A percentile compares a stretch with the other conserved stretches of the same genome.
Evolutionary conservation across 345 rosid species (phyloP).

Genomic region (Pugionium cornutum): DNA sequence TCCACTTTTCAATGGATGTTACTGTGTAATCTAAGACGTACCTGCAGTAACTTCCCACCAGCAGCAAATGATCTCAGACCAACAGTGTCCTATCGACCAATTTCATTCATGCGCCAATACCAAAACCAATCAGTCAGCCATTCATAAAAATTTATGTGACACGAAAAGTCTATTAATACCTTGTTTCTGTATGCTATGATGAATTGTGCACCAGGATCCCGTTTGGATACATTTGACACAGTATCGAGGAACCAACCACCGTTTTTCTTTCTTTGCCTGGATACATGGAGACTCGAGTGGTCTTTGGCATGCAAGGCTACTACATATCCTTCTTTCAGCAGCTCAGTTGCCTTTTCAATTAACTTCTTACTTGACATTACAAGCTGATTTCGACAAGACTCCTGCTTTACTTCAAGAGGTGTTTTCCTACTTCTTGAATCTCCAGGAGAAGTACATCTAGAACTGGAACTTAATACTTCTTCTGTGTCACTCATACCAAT

Average conservation of each 20-base stretch:
- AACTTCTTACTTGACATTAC: conserved; percentile 57
- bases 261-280: conserved; percentile 92
- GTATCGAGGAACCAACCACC: conserved; percentile 97
- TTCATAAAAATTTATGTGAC: background rate
- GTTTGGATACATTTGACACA: conserved; percentile 82
- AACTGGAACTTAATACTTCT: conserved; percentile 75
- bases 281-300: conserved; percentile 65
- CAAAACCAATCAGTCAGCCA: conserved; percentile 5
- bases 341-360: conserved; percentile 54
- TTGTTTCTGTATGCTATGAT: conserved; percentile 81
- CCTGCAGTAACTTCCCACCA: conserved; percentile 99
- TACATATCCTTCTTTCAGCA: conserved; percentile 87
- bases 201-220: conserved; percentile 99
- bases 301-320: conserved; percentile 87
- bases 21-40: conserved; percentile 36
- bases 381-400: conserved; percentile 51
- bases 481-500: conserved; percentile 89
- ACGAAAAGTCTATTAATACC: conserved; percentile 43
- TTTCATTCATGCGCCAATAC: background rate
- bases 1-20: background rate
- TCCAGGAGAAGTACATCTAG: conserved; percentile 80
- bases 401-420: conserved; percentile 65
- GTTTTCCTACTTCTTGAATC: conserved; percentile 81
- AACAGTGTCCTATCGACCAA: conserved; percentile 73
- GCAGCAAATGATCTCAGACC: conserved; percentile 99